Evolutionary conservation across 2,329 filamentous ascomycete genomes (phyloP), one percentile per base, ranked within the genome.

Genomic region (Penicillium verrucosum): DNA sequence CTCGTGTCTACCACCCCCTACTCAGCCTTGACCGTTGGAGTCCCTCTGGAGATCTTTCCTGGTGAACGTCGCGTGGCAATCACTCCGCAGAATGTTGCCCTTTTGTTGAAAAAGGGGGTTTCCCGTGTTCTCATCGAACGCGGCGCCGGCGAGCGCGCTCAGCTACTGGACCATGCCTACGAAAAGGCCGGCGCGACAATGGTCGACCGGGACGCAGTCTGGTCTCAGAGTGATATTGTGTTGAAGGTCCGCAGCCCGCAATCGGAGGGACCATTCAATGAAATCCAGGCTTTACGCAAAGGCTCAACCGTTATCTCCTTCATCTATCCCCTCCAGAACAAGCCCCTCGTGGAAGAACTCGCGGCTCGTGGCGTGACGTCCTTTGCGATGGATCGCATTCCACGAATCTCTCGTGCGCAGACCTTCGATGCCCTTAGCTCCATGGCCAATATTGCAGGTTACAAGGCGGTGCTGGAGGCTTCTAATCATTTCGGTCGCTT

Each of bases 381-480:
- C 16, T 94, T 96, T 70, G 90, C 92, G 23, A 96, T 96, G 91
- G 92, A 96, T 70, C 88, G 92, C 85, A 88, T 96, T 51, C 92
- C 92, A 16, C 86, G 92, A 40, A 96, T 96, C 65, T 95, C 91
- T 1, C 85, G 92, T 45, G 91, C 92, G 1, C 92, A 96, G 71
- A 86, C 89, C 0, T 96, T 95, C 66, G 91, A 96, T 74, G 91
- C 90, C 0, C 80, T 96, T 50, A 92, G 90, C 72, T 94, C 89
- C 10, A 96, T 96, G 92, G 91, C 92, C 58, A 96, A 96, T 66
- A 96, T 96, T 76, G 90, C 91, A 23, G 92, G 92, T 0, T 96
- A 96, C 77, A 96, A 95, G 74, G 92, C 91, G 40, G 90, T 96
- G 1, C 78, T 96, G 42, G 91, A 96, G 73, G 92, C 91, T 1